These are phyloP conservation scores for Quercus mongolica DNA, from an alignment of 306 rosid species.

Conservation along the genomic window DNA sequence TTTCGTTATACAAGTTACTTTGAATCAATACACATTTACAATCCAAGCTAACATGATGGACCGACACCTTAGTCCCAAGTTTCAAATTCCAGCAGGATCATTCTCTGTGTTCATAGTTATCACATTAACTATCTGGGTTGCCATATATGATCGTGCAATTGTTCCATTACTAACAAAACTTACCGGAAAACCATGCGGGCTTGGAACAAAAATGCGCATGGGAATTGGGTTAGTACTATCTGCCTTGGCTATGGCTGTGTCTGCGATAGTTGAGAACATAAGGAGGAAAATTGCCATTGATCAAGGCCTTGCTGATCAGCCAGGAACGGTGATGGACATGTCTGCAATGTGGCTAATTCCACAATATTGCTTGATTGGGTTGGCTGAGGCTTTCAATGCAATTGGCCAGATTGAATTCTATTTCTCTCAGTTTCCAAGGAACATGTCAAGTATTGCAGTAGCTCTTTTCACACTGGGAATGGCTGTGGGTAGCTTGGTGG, in stretches of 20 bases:
- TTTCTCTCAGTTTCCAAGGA: conserved; percentile 33
- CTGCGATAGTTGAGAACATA: conserved; percentile 21
- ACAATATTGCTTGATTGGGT: conserved; percentile 24
- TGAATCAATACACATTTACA: not conserved
- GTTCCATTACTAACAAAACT: conserved; percentile 34
- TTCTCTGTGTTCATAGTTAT: conserved; percentile 25
- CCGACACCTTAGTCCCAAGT: conserved; percentile 21
- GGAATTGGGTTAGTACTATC: conserved; percentile 9
- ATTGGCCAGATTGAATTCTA: conserved; percentile 44
- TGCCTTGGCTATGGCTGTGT: not conserved
- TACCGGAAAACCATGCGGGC: not conserved
- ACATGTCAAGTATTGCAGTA: conserved; percentile 46
- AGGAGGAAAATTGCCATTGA: conserved; percentile 24
- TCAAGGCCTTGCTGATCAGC: conserved; percentile 27
- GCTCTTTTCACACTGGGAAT: conserved; percentile 31
- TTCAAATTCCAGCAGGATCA: conserved; percentile 46
- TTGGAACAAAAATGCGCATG: not conserved
- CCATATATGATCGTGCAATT: conserved; percentile 11
- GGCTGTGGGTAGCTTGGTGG: conserved; percentile 24
- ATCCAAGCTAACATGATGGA: conserved; percentile 25
- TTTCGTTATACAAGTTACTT: conserved; percentile 6
- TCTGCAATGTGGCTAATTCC: conserved; percentile 44
- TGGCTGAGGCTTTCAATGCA: conserved; percentile 34
- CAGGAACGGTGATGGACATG: conserved; percentile 29
- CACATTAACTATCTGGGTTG: conserved; percentile 28